A percentile compares a stretch with the other conserved stretches of the same genome.
Evolutionary conservation across 208 protist genomes (phyloP).

Genomic region (Acanthamoeba sp.): DNA sequence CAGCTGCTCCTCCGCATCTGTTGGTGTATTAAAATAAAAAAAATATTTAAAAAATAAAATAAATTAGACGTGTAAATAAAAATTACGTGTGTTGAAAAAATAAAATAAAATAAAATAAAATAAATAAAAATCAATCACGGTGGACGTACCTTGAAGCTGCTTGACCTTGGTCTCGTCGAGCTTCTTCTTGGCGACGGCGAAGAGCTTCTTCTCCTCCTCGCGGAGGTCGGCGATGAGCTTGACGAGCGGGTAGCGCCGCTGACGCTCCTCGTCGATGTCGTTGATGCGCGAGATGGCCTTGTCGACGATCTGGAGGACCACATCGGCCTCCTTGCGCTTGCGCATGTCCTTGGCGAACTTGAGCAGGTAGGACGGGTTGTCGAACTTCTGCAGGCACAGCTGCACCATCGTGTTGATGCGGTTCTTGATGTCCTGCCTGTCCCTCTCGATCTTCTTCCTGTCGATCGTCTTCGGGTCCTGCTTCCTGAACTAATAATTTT

Average conservation of each 20-base stretch:
- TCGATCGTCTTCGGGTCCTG: slow-evolving; percentile 36
- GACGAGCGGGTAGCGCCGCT: not conserved
- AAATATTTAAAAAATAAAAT: no score
- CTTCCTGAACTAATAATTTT: slow-evolving; percentile 22
- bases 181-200: slow-evolving; percentile 10
- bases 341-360: slow-evolving; percentile 74
- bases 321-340: slow-evolving; percentile 59
- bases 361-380: slow-evolving; percentile 76
- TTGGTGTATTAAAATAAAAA: no score
- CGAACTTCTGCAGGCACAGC: slow-evolving; percentile 79
- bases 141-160: slow-evolving; percentile 13
- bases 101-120: no score
- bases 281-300: slow-evolving; percentile 61
- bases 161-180: not conserved
- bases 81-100: no score
- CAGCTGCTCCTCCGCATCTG: slow-evolving; percentile 8
- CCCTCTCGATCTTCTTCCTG: not conserved
- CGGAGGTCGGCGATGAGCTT: not conserved
- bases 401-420: slow-evolving; percentile 61
- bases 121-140: no score
- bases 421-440: slow-evolving; percentile 20
- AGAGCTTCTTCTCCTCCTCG: not conserved
- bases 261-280: slow-evolving; percentile 62
- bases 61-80: no score
- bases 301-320: slow-evolving; percentile 57